These are phyloP conservation scores for Arthrobotrys conoides DNA, from an alignment of 2,329 filamentous ascomycete genomes.

Conservation along the genomic window DNA sequence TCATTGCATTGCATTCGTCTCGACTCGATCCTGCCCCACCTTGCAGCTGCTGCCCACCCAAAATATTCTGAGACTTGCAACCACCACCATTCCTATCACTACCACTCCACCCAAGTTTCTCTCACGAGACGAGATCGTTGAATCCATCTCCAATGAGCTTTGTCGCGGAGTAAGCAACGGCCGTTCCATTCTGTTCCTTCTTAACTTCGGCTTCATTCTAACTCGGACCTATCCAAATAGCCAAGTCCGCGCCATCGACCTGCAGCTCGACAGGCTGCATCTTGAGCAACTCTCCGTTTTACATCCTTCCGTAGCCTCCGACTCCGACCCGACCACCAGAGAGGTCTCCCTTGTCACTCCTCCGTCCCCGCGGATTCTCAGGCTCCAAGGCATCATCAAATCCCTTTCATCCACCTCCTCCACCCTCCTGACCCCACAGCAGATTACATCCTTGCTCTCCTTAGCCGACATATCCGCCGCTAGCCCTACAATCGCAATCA, in stretches of 20 bases:
- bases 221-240: slow-evolving; percentile 65
- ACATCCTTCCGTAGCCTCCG: slow-evolving; percentile 62
- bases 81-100: background rate
- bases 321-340: slow-evolving; percentile 65
- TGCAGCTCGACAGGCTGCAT: slow-evolving; percentile 76
- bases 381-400: slow-evolving; percentile 78
- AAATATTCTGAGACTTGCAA: slow-evolving; percentile 13
- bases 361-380: slow-evolving; percentile 70
- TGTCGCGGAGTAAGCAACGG: slow-evolving; percentile 59
- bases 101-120: background rate
- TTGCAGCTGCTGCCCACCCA: background rate
- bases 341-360: slow-evolving; percentile 67
- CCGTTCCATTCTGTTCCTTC: background rate
- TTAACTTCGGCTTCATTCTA: background rate
- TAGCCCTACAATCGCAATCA: slow-evolving; percentile 63
- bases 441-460: slow-evolving; percentile 75
- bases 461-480: slow-evolving; percentile 74
- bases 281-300: slow-evolving; percentile 65
- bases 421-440: slow-evolving; percentile 73
- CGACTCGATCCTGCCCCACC: slow-evolving; percentile 5
- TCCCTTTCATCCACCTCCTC: slow-evolving; percentile 79
- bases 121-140: background rate
- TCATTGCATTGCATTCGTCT: background rate
- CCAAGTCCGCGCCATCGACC: slow-evolving; percentile 76
- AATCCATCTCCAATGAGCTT: slow-evolving; percentile 55